Percentiles rank a stretch among this genome's conserved stretches.
phyloP scores from a whole-genome alignment of 2,329 filamentous ascomycete genomes.

The Neonectria magnoliae region DNA sequence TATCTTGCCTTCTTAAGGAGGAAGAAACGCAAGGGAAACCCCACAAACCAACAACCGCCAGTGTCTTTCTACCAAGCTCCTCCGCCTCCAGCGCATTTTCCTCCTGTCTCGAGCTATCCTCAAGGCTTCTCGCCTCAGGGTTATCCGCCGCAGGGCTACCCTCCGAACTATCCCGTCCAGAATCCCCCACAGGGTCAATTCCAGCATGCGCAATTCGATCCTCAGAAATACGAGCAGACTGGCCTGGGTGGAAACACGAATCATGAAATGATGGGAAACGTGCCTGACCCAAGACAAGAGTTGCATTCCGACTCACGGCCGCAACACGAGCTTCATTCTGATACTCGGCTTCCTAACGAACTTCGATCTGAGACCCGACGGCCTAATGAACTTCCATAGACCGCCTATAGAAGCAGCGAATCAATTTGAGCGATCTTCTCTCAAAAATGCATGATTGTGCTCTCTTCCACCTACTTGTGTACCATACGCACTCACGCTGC shows the following conservation, averaged over 20 bases:
- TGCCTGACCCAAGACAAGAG: conserved; percentile 10
- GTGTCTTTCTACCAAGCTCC: background rate
- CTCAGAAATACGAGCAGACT: conserved; percentile 7
- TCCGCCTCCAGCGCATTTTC: background rate
- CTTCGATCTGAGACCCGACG: background rate
- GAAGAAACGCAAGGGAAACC: background rate
- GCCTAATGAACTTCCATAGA: background rate
- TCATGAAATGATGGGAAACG: conserved; percentile 15
- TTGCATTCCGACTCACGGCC: conserved; percentile 3
- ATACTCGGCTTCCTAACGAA: background rate
- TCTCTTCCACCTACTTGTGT: background rate
- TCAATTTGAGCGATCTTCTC: background rate
- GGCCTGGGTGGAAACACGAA: background rate
- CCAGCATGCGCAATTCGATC: background rate
- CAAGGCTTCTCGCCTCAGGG: background rate
- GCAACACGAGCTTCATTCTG: conserved; percentile 6
- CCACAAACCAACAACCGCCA: background rate
- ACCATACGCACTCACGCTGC: background rate
- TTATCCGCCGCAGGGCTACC: no score
- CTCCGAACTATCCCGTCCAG: background rate
- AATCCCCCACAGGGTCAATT: background rate
- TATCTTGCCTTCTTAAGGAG: conserved; percentile 12
- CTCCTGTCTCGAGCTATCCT: background rate
- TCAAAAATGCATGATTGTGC: background rate
- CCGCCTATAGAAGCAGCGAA: background rate